phyloP scores from a whole-genome alignment of 257 asterid species.

The Mitragyna speciosa region DNA sequence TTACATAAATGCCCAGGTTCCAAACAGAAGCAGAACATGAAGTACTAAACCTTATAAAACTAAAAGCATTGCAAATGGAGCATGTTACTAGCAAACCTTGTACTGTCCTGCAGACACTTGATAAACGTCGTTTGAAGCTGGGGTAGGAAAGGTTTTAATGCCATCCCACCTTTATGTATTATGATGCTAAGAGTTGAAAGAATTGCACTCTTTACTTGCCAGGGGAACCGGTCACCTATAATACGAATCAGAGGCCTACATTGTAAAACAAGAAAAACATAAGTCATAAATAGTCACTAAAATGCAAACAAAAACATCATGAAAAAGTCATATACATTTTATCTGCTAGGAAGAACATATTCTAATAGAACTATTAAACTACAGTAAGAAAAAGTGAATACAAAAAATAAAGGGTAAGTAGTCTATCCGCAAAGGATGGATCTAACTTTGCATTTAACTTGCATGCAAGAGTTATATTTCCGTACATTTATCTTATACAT shows the following conservation, averaged over 20 bases:
- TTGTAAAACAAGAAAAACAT: conserved; percentile 13
- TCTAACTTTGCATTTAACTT: not conserved
- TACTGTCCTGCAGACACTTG: conserved; percentile 93
- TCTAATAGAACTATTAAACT: not conserved
- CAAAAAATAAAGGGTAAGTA: not conserved
- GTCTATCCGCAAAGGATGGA: not conserved
- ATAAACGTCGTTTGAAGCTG: conserved; percentile 98
- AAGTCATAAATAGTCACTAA: not conserved
- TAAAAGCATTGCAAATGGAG: conserved; percentile 1
- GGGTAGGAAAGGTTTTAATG: conserved; percentile 96
- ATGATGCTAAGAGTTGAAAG: conserved; percentile 87
- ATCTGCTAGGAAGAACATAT: not conserved
- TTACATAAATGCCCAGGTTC: not conserved
- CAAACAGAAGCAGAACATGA: not conserved
- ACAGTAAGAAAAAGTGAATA: not conserved
- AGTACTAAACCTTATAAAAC: not conserved
- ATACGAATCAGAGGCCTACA: conserved; percentile 97
- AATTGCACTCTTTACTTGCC: conserved; percentile 99
- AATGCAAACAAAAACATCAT: not conserved
- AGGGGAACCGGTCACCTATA: conserved; percentile 97
- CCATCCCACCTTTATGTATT: conserved; percentile 87
- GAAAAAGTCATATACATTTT: not conserved
- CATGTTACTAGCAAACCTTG: conserved; percentile 60
- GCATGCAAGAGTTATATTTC: not conserved
- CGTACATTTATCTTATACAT: not conserved